These are phyloP conservation scores for Flammula alnicola DNA, from an alignment of 1,284 basidiomycete species.

Conservation along the genomic window DNA sequence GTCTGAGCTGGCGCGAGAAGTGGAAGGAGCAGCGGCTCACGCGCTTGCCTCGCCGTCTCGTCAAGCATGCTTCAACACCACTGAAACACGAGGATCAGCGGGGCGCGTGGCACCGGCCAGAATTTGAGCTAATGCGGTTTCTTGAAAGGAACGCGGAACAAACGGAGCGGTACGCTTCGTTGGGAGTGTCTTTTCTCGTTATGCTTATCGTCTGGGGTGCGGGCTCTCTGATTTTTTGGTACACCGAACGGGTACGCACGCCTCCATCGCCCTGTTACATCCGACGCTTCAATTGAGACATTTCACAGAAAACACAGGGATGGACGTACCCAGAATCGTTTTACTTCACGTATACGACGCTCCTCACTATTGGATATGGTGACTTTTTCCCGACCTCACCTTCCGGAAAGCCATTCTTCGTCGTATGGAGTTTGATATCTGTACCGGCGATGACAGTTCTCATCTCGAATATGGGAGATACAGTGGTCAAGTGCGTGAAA, in stretches of 20 bases:
- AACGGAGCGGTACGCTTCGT: slow-evolving; percentile 32
- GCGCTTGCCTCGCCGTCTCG: slow-evolving; percentile 12
- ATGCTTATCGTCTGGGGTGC: slow-evolving; percentile 42
- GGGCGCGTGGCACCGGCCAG: slow-evolving; percentile 33
- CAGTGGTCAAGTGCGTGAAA: slow-evolving; percentile 36
- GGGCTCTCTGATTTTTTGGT: slow-evolving; percentile 42
- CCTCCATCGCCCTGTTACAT: neutral
- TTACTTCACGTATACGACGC: slow-evolving; percentile 42
- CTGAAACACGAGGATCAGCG: slow-evolving; percentile 18
- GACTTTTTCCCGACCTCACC: slow-evolving; percentile 40
- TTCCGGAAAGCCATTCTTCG: slow-evolving; percentile 44
- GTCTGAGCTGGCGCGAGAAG: slow-evolving; percentile 7
- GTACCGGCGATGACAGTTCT: slow-evolving; percentile 44
- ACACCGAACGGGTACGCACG: slow-evolving; percentile 33
- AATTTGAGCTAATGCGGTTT: slow-evolving; percentile 42
- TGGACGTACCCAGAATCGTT: slow-evolving; percentile 42
- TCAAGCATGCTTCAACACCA: slow-evolving; percentile 7
- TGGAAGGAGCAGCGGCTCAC: slow-evolving; percentile 9
- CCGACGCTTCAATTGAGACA: neutral
- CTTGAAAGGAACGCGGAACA: slow-evolving; percentile 32
- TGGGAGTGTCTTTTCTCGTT: slow-evolving; percentile 33
- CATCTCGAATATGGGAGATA: slow-evolving; percentile 42
- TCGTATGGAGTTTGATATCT: slow-evolving; percentile 44
- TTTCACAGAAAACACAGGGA: slow-evolving; percentile 25
- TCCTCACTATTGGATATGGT: slow-evolving; percentile 45